Evolutionary conservation across 345 rosid genomes (phyloP).

Genomic region (Heritiera fomes): DNA sequence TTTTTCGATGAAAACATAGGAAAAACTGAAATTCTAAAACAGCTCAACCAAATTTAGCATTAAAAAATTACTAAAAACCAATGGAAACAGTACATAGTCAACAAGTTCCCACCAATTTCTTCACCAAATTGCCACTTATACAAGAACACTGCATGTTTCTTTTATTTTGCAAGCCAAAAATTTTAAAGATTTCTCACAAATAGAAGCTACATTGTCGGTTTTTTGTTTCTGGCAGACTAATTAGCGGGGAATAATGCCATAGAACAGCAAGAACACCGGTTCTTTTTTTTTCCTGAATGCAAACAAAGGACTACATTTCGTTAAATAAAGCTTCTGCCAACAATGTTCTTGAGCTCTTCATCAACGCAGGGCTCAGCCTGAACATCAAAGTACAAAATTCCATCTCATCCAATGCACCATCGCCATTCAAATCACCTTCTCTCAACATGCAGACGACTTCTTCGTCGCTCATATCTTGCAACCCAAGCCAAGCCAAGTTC

Average conservation of each 20-base stretch:
- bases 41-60: neutral
- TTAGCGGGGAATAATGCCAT: too few relatives aligned
- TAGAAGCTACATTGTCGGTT: neutral
- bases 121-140: neutral
- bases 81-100: neutral
- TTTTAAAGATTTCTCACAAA: neutral
- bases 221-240: neutral
- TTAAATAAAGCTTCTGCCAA: conserved; percentile 36
- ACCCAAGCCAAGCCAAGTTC: conserved; percentile 42
- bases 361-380: conserved; percentile 58
- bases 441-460: conserved; percentile 47
- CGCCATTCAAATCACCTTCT: conserved; percentile 63
- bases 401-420: conserved; percentile 49
- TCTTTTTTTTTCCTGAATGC: neutral
- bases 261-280: neutral
- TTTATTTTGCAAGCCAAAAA: neutral
- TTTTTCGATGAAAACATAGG: neutral
- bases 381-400: conserved; percentile 66
- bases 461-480: conserved; percentile 47
- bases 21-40: neutral
- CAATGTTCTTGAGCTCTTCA: conserved; percentile 39
- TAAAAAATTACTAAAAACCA: neutral
- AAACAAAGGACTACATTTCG: neutral
- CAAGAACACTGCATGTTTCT: neutral
- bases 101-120: neutral